Conservation (phyloP, 805 yeast species). For the Dipodascus albidus region DNA sequence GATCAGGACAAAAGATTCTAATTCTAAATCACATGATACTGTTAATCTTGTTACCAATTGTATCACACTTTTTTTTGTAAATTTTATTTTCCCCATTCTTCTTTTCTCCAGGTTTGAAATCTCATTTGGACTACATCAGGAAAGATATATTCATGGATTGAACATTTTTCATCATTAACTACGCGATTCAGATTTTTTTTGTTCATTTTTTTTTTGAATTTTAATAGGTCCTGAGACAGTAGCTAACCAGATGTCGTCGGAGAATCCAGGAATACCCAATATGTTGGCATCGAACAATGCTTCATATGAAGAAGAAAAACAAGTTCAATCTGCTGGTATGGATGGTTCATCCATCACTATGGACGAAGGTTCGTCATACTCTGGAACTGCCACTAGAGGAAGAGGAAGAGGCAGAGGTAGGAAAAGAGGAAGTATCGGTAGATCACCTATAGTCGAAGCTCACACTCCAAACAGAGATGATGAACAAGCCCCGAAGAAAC, state of each 20-base stretch:
- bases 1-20: no score
- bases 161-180: no score
- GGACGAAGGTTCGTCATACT: not conserved
- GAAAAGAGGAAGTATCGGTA: not conserved
- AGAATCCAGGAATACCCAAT: not conserved
- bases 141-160: not conserved
- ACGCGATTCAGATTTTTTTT: no score
- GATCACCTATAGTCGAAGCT: not conserved
- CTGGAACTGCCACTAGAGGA: not conserved
- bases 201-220: no score
- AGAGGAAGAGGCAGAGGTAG: not conserved
- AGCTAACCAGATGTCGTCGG: not conserved
- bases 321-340: not conserved
- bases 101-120: not conserved
- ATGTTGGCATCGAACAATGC: not conserved
- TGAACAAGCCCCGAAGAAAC: conserved; percentile 1
- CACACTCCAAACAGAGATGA: no score
- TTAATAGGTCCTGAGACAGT: no score
- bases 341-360: not conserved
- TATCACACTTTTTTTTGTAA: not conserved
- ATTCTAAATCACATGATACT: no score
- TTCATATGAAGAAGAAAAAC: not conserved
- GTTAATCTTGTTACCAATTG: no score
- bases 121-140: not conserved
- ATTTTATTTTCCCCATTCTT: not conserved